phyloP scores from a whole-genome alignment of 140 eudicot genomes.

The Ambrosia hybrid region DNA sequence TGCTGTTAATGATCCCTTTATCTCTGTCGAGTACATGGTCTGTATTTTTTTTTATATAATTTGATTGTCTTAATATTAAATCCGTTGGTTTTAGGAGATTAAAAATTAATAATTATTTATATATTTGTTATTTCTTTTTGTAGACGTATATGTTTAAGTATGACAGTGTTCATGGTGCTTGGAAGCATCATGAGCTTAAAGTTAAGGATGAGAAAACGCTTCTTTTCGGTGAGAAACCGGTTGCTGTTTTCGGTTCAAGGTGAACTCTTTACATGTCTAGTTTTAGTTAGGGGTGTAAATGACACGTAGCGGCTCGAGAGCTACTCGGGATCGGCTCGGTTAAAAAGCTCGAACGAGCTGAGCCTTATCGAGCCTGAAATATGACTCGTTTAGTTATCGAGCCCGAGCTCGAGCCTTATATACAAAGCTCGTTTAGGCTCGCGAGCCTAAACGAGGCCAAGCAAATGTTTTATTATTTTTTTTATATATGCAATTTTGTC shows the following conservation, averaged over 20 bases:
- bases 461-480: too few relatives aligned
- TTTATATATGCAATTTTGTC: too few relatives aligned
- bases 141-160: conserved; percentile 69
- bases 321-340: too few relatives aligned
- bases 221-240: conserved; percentile 11
- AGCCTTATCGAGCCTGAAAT: too few relatives aligned
- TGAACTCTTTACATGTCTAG: neutral
- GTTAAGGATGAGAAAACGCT: conserved; percentile 40
- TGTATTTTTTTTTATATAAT: neutral
- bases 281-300: too few relatives aligned
- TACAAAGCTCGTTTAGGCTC: too few relatives aligned
- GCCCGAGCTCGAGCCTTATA: too few relatives aligned
- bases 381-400: too few relatives aligned
- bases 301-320: too few relatives aligned
- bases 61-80: neutral
- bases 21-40: conserved; percentile 54
- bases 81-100: neutral
- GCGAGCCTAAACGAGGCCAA: too few relatives aligned
- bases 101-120: too few relatives aligned
- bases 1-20: conserved; percentile 57
- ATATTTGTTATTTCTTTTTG: neutral
- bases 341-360: too few relatives aligned
- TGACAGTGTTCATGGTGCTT: conserved; percentile 60
- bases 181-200: conserved; percentile 62
- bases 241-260: conserved; percentile 8